Percentiles rank a stretch among this genome's conserved stretches.
phyloP scores from a whole-genome alignment of 2,329 filamentous ascomycete genomes.

The Mariannaea elegans region DNA sequence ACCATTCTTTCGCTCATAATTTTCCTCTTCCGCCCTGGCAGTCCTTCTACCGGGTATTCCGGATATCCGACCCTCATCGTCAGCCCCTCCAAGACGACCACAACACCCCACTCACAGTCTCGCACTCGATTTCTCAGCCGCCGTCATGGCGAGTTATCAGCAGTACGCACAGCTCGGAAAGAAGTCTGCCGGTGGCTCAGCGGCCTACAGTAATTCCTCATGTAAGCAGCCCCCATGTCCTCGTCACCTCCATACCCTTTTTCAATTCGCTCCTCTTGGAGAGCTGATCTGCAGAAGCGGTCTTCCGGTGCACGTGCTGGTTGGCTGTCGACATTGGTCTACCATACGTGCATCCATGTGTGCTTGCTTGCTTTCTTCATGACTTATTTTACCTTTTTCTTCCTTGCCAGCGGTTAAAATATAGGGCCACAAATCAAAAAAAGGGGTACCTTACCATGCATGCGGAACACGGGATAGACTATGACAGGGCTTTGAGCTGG shows the following conservation, averaged over 20 bases:
- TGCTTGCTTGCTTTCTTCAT: constrained; percentile 25
- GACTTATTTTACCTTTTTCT: constrained; percentile 18
- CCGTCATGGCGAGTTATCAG: constrained; percentile 41
- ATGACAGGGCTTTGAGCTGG: constrained; percentile 1
- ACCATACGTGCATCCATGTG: neutral
- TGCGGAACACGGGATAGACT: neutral
- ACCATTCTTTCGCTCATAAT: neutral
- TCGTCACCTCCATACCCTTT: constrained; percentile 23
- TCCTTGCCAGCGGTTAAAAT: neutral
- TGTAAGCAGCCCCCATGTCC: constrained; percentile 31
- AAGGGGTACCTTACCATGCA: neutral
- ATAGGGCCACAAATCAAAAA: neutral
- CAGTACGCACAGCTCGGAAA: constrained; percentile 40
- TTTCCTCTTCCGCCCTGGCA: neutral
- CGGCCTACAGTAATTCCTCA: constrained; percentile 31
- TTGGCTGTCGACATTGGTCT: constrained; percentile 13
- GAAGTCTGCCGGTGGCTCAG: constrained; percentile 33
- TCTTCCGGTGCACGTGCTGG: constrained; percentile 5
- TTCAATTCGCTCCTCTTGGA: constrained; percentile 18
- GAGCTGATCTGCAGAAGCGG: constrained; percentile 39
- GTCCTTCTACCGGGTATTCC: neutral
- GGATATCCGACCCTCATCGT: constrained; percentile 5
- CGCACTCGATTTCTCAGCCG: constrained; percentile 13
- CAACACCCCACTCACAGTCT: constrained; percentile 17
- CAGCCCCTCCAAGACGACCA: constrained; percentile 12